Conservation (phyloP, 805 yeast genomes). For the Barnettozyma californica region DNA sequence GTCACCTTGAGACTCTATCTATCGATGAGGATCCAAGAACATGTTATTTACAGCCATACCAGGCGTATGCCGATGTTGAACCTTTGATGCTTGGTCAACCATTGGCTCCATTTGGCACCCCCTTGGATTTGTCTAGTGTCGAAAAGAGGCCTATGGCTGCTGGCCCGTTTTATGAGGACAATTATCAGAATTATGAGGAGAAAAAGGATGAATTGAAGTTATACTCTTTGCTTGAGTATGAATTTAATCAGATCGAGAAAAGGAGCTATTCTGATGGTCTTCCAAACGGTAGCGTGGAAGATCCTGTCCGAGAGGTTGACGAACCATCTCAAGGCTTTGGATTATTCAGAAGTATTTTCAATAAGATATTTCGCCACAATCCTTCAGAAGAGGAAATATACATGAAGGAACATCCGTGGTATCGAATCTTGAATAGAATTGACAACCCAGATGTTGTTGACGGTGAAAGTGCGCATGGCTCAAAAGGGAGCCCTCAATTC, state of each 20-base stretch:
- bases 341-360: background rate
- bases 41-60: conserved; percentile 15
- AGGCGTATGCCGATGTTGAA: conserved; percentile 16
- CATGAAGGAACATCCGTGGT: conserved; percentile 18
- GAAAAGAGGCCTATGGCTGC: background rate
- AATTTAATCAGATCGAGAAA: conserved; percentile 12
- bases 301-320: background rate
- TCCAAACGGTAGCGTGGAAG: background rate
- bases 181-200: background rate
- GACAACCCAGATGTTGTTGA: conserved; percentile 7
- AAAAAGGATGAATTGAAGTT: conserved; percentile 20
- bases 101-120: conserved; percentile 17
- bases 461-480: background rate
- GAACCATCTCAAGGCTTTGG: background rate
- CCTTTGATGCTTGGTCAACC: conserved; percentile 18
- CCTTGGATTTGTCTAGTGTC: conserved; percentile 20
- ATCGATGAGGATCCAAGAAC: conserved; percentile 7
- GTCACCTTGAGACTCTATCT: background rate
- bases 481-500: background rate
- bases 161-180: conserved; percentile 12
- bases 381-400: conserved; percentile 2
- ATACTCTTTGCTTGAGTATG: conserved; percentile 19
- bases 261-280: conserved; percentile 4
- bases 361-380: conserved; percentile 6
- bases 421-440: conserved; percentile 10